Conservation (phyloP, 257 asterid species). For the Agastache rugosa region DNA sequence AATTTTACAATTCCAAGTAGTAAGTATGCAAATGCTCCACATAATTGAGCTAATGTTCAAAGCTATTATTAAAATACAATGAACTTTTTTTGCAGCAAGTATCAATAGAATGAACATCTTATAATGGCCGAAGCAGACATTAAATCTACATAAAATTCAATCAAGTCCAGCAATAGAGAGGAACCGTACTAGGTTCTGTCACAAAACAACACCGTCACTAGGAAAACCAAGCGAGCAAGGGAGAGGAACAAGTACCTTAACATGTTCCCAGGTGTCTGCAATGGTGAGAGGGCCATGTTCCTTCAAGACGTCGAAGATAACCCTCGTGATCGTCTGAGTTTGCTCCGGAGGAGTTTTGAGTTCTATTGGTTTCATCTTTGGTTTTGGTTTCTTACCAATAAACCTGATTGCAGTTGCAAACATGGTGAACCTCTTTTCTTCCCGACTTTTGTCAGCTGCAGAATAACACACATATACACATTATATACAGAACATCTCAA, state of each 20-base stretch:
- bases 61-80: background rate
- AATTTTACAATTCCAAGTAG: background rate
- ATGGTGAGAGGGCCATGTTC: slow-evolving; percentile 89
- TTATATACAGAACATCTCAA: background rate
- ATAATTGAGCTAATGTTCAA: background rate
- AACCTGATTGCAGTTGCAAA: slow-evolving; percentile 79
- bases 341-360: slow-evolving; percentile 90
- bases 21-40: background rate
- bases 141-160: no score
- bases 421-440: slow-evolving; percentile 48
- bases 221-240: background rate
- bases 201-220: background rate
- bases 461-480: background rate
- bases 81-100: background rate
- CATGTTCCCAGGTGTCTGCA: slow-evolving; percentile 89
- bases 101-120: background rate
- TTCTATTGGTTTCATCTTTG: slow-evolving; percentile 91
- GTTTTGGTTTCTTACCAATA: slow-evolving; percentile 80
- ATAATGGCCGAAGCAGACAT: background rate
- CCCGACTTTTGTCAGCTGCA: slow-evolving; percentile 30
- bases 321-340: slow-evolving; percentile 87
- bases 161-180: background rate
- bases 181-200: background rate
- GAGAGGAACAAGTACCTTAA: slow-evolving; percentile 64
- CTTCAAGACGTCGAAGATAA: slow-evolving; percentile 77